phyloP scores from a whole-genome alignment of 2,329 filamentous ascomycete species.

The Allantophomopsis lycopodina region DNA sequence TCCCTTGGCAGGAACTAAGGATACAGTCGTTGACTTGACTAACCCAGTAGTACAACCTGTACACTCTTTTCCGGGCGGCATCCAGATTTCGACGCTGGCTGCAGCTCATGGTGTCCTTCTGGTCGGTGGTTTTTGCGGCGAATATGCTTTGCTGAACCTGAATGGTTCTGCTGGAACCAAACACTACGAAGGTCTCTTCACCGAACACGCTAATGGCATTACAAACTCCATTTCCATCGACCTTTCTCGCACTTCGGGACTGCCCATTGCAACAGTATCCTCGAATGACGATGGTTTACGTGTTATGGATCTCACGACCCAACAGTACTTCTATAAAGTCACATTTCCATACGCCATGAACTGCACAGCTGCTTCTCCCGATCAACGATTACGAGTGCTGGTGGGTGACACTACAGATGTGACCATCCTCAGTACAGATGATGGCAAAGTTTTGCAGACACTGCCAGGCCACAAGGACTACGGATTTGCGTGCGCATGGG shows the following conservation, averaged over 20 bases:
- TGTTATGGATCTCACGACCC: constrained; percentile 41
- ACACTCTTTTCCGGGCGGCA: constrained; percentile 7
- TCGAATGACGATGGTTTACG: constrained; percentile 49
- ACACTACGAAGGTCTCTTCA: constrained; percentile 21
- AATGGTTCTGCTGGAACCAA: constrained; percentile 13
- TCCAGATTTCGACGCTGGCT: constrained; percentile 19
- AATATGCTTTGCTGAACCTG: constrained; percentile 22
- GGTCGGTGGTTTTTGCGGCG: constrained; percentile 23
- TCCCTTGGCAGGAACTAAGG: constrained; percentile 27
- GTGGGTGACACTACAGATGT: constrained; percentile 57
- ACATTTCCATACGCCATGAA: constrained; percentile 53
- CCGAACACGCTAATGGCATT: constrained; percentile 41
- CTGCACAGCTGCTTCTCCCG: constrained; percentile 58
- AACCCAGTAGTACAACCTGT: constrained; percentile 12
- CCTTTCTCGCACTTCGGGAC: constrained; percentile 32
- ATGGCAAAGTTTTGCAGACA: constrained; percentile 39
- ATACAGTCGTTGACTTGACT: constrained; percentile 13
- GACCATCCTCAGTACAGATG: constrained; percentile 56
- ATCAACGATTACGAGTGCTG: constrained; percentile 56
- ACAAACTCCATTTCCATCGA: constrained; percentile 52
- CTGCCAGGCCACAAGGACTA: constrained; percentile 55
- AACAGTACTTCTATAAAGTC: constrained; percentile 40
- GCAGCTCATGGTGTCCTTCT: constrained; percentile 20
- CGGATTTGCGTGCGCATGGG: constrained; percentile 70
- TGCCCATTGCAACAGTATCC: constrained; percentile 42